Evolutionary conservation across 169 alveolate genomes (phyloP), one percentile per base, ranked within the genome.

Genomic region (Theileria equi): DNA sequence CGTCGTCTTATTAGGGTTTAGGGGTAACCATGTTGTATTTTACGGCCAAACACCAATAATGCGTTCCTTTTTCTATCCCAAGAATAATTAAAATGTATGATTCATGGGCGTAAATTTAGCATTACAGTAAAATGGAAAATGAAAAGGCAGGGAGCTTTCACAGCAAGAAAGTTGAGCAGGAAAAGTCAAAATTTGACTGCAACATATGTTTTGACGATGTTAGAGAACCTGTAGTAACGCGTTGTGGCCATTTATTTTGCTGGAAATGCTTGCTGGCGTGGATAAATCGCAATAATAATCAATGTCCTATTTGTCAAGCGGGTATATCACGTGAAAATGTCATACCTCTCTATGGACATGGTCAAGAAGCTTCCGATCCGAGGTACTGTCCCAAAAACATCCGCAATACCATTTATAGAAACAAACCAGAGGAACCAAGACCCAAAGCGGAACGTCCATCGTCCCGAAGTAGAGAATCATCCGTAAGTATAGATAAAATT

Each of bases 221-320:
- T 19, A 87, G 90, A 38, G 99, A 97, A 47, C 99, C 99, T 3
- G 96, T 97, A 6, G 96, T 97, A 17, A 94, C 99, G 10, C 86
- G 91, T 35, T 97, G 99, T 79, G 99, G 99, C 21, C 99, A 97
- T 80, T 87, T 97, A 74, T 86, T 86, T 53, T 89, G 98, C 81
- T 95, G 98, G 98, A 84, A 88, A n/a, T 95, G 98, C 71, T 81
- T 95, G 34, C 92, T 82, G 54, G 88, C 92, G 58, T 95, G 98
- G 97, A 72, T 95, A 47, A 94, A 95, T 63, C 82, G 94, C 43
- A 92, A 91, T 44, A 84, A 76, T 57, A 84, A 89, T 76, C 93
- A 90, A 43, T 95, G 98, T 65, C 98, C 98, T 32, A 95, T 92
- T 34, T 95, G 98, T 67, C 93, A 95, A 61, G 92, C 95, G 71